Percentiles rank a stretch among this genome's conserved stretches.
phyloP scores from a whole-genome alignment of 768 basidiomycete species.

The Pilatotrama ljubarskyi region DNA sequence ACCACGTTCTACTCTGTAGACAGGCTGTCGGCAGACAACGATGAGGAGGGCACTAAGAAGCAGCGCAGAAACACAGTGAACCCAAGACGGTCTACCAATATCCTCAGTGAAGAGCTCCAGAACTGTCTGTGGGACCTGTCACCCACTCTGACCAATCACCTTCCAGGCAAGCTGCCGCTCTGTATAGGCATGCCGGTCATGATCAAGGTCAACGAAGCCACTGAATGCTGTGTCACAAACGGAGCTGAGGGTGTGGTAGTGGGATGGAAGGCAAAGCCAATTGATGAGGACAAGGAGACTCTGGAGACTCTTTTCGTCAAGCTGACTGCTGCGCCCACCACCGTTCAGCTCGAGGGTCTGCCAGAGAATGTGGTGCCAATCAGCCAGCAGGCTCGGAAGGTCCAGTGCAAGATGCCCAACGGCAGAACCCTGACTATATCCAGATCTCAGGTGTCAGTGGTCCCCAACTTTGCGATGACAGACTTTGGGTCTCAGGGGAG shows the following conservation, averaged over 20 bases:
- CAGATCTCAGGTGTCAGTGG: constrained; percentile 18
- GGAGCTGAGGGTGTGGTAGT: constrained; percentile 16
- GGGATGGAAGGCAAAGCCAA: constrained; percentile 3
- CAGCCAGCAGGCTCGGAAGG: neutral
- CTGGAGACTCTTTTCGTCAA: neutral
- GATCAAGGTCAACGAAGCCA: constrained; percentile 13
- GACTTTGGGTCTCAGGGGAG: constrained; percentile 27
- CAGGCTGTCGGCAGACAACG: neutral
- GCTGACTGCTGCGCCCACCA: neutral
- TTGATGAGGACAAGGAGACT: neutral
- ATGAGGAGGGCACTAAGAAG: no score
- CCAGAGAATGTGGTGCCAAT: constrained; percentile 21
- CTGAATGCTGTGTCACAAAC: constrained; percentile 24
- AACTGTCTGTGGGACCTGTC: constrained; percentile 25
- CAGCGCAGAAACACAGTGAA: neutral
- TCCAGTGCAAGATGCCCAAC: constrained; percentile 20
- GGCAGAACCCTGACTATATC: constrained; percentile 5
- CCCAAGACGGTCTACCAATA: no score
- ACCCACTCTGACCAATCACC: constrained; percentile 15
- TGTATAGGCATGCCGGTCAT: constrained; percentile 18
- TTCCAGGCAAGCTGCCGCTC: constrained; percentile 13
- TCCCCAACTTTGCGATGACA: constrained; percentile 32
- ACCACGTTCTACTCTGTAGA: neutral
- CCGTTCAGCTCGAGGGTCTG: constrained; percentile 5
- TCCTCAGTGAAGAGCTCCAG: neutral